These are phyloP conservation scores for Paraphaeosphaeria sporulosa DNA, from an alignment of 2,329 filamentous ascomycete genomes.

Conservation along the genomic window DNA sequence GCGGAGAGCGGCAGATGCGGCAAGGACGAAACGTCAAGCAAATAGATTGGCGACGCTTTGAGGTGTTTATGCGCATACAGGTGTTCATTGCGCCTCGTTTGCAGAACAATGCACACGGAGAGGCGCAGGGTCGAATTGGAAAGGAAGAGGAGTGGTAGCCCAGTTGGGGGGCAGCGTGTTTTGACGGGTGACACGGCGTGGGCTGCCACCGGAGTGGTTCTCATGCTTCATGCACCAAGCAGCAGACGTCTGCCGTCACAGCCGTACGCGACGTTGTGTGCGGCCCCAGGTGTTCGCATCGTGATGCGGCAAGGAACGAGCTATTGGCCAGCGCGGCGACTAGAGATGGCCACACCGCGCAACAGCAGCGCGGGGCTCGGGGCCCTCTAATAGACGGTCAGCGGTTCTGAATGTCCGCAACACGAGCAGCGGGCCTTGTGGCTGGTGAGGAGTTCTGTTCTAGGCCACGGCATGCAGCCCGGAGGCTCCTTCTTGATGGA, in stretches of 20 bases:
- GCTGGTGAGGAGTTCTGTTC: slow-evolving; percentile 1
- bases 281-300: background rate
- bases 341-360: no score
- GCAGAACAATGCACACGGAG: background rate
- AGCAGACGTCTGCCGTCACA: background rate
- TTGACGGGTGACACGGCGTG: background rate
- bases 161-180: background rate
- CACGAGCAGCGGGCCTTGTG: background rate
- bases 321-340: background rate
- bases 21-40: slow-evolving; percentile 16
- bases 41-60: slow-evolving; percentile 11
- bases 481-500: background rate
- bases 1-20: background rate
- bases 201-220: background rate
- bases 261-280: background rate
- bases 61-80: slow-evolving; percentile 10
- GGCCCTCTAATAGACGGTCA: background rate
- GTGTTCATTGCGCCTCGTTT: no score
- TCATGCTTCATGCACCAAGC: background rate
- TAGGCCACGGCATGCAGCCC: background rate
- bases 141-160: background rate
- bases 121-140: background rate
- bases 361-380: no score
- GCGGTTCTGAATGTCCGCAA: background rate
- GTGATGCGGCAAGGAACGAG: background rate